Base-by-base conservation (phyloP, 1,284 basidiomycete genomes). In the Blastosporella zonata region DNA sequence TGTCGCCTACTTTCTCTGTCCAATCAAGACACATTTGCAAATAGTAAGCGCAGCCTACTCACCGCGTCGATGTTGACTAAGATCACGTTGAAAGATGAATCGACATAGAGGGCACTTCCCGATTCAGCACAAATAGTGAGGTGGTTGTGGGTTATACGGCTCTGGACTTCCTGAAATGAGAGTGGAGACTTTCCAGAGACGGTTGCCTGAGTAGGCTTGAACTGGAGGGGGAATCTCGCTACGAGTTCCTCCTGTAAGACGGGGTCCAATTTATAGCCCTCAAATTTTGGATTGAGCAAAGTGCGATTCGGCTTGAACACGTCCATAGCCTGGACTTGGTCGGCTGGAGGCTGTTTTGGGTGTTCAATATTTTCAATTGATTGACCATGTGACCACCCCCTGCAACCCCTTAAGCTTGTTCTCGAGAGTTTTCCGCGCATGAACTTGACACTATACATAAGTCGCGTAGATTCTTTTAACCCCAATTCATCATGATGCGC, bases 131-230 rank as follows among this genome's bases (percentile, higher is more conserved):
- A 77, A 0, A 82, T 67, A 8, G 74, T 67, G 2, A 96, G 75
- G 62, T 95, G 93, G 59, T 96, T 93, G 68, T 93, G 90, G 25
- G 82, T 77, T 39, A 95, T 92, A 35, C 93, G 75, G 54, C 83
- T 86, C 61, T 90, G 82, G 29, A 93, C 84, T 62, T 96, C 91
- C 50, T 87, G 75, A 59, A 90, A 90, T 1, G 84, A 82, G 10
- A 92, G 71, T 7, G 80, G 79, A 0, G 74, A 67, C 50, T 71
- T 72, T 9, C 77, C 76, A 6, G 87, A 81, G 10, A 77, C 67
- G 15, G 82, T 79, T 17, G 79, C 71, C 65, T 89, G 87, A 7
- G 81, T 78, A 1, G 73, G 71, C 50, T 69, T 74, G 62, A 77
- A 73, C 20, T 71, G 68, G 6, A 89, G 72, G 13, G 64, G 62